Percentiles rank a stretch among this genome's conserved stretches.
Evolutionary conservation across 768 basidiomycete species (phyloP).

Genomic region (Ramaria sp.): DNA sequence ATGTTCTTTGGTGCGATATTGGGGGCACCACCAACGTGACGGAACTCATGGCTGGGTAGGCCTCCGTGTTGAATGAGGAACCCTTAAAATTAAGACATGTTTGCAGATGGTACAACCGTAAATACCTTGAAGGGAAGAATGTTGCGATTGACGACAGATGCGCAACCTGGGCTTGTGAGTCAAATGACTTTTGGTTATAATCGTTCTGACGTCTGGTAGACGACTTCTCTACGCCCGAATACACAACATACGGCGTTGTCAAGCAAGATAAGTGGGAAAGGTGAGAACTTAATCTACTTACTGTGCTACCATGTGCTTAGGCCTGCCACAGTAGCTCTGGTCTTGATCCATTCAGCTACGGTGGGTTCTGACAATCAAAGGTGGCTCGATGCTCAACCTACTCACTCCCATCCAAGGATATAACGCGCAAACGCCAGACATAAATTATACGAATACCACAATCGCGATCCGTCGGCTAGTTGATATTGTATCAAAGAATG

Average conservation of each 20-base stretch:
- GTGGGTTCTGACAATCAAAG: not conserved
- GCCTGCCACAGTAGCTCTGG: not conserved
- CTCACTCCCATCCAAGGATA: not conserved
- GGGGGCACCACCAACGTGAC: slow-evolving; percentile 19
- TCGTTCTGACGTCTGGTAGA: slow-evolving; percentile 12
- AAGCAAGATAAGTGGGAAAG: slow-evolving; percentile 46
- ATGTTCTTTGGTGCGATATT: slow-evolving; percentile 53
- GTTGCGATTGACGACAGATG: slow-evolving; percentile 5
- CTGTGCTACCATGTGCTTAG: no score
- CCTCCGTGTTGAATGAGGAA: not conserved
- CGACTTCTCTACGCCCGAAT: slow-evolving; percentile 49
- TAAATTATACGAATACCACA: slow-evolving; percentile 37
- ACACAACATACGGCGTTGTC: slow-evolving; percentile 34
- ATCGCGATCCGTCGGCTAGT: slow-evolving; percentile 41
- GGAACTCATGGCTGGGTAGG: slow-evolving; percentile 3
- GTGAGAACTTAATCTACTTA: slow-evolving; percentile 33
- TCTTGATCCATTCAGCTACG: slow-evolving; percentile 4
- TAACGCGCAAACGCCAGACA: slow-evolving; percentile 3
- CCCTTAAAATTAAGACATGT: not conserved
- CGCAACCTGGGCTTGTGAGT: slow-evolving; percentile 3
- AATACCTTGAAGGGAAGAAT: slow-evolving; percentile 1
- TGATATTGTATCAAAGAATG: slow-evolving; percentile 52
- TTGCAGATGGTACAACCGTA: slow-evolving; percentile 5
- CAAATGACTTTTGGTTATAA: not conserved
- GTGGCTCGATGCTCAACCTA: no score